A percentile compares a stretch with the other conserved stretches of the same genome.
phyloP scores from a whole-genome alignment of 2,329 filamentous ascomycete species.

The Aureobasidium uvarum region DNA sequence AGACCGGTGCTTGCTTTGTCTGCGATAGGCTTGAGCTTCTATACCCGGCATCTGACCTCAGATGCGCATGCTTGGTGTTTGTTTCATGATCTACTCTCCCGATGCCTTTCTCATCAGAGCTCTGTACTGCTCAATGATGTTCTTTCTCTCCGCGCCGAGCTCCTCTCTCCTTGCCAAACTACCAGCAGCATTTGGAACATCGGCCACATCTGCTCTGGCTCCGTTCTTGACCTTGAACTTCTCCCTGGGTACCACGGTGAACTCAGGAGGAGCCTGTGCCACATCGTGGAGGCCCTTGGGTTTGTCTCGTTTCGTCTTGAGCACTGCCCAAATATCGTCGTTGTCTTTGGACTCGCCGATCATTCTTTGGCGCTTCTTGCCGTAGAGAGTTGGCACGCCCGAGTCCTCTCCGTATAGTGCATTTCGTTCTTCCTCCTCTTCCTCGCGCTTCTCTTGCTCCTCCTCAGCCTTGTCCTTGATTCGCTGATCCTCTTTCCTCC shows the following conservation, averaged over 20 bases:
- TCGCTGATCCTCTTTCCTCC: slow-evolving; percentile 76
- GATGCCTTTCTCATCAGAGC: slow-evolving; percentile 56
- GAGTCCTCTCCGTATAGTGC: slow-evolving; percentile 63
- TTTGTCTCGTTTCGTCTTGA: slow-evolving; percentile 66
- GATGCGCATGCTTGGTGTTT: neutral
- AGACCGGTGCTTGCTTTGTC: slow-evolving; percentile 74
- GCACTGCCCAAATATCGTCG: slow-evolving; percentile 73
- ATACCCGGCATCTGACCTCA: neutral
- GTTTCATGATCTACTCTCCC: neutral
- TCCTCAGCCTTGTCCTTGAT: slow-evolving; percentile 73
- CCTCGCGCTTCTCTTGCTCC: slow-evolving; percentile 63
- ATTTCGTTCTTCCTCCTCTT: slow-evolving; percentile 61
- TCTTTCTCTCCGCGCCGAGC: slow-evolving; percentile 64
- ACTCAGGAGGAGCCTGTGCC: slow-evolving; percentile 71
- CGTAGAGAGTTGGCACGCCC: slow-evolving; percentile 57
- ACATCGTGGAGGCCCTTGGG: slow-evolving; percentile 54
- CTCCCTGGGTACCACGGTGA: slow-evolving; percentile 61
- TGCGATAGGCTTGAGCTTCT: slow-evolving; percentile 42
- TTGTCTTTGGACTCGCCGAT: slow-evolving; percentile 53
- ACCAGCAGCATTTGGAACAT: slow-evolving; percentile 67
- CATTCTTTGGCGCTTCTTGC: slow-evolving; percentile 46
- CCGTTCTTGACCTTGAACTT: slow-evolving; percentile 65
- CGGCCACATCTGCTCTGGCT: slow-evolving; percentile 64
- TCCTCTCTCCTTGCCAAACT: slow-evolving; percentile 72
- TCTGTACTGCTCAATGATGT: slow-evolving; percentile 72